These are phyloP conservation scores for Aspergillus tanneri DNA, from an alignment of 2,329 filamentous ascomycete species.

Conservation along the genomic window DNA sequence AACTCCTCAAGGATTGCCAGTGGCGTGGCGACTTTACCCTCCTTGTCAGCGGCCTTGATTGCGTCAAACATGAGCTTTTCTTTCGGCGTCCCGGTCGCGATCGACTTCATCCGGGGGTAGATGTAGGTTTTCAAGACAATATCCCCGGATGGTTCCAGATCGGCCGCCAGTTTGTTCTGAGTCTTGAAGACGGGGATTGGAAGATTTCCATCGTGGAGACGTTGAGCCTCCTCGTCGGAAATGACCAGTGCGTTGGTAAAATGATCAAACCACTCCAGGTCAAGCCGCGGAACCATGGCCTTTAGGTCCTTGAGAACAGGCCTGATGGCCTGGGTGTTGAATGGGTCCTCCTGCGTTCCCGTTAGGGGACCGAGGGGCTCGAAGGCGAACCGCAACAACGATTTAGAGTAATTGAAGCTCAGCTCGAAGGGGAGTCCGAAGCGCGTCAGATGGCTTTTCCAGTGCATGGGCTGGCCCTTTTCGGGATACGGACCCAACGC, in stretches of 20 bases:
- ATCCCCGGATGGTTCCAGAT: background rate
- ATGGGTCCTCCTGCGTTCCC: conserved; percentile 13
- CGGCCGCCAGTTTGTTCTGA: background rate
- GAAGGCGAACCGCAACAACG: conserved; percentile 12
- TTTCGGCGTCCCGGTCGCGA: conserved; percentile 13
- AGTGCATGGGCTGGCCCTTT: conserved; percentile 4
- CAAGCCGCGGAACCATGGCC: conserved; percentile 4
- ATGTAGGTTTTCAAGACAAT: conserved; percentile 15
- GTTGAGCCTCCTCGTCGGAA: conserved; percentile 4
- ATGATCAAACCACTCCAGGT: conserved; percentile 11
- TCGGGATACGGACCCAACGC: conserved; percentile 10
- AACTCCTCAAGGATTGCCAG: background rate
- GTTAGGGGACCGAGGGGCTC: conserved; percentile 16
- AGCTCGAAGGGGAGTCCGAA: conserved; percentile 18
- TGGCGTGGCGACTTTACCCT: background rate
- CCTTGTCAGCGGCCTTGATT: conserved; percentile 1
- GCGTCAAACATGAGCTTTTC: conserved; percentile 14
- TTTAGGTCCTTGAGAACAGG: conserved; percentile 8
- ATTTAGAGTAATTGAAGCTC: conserved; percentile 17
- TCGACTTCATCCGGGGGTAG: conserved; percentile 16
- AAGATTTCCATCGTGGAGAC: background rate
- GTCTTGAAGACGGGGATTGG: background rate
- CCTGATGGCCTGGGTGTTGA: conserved; percentile 14
- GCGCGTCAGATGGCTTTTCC: conserved; percentile 14
- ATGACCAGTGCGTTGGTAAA: conserved; percentile 12